phyloP scores from a whole-genome alignment of 1,284 basidiomycete genomes.

The Cryptococcus jaspeensis region DNA sequence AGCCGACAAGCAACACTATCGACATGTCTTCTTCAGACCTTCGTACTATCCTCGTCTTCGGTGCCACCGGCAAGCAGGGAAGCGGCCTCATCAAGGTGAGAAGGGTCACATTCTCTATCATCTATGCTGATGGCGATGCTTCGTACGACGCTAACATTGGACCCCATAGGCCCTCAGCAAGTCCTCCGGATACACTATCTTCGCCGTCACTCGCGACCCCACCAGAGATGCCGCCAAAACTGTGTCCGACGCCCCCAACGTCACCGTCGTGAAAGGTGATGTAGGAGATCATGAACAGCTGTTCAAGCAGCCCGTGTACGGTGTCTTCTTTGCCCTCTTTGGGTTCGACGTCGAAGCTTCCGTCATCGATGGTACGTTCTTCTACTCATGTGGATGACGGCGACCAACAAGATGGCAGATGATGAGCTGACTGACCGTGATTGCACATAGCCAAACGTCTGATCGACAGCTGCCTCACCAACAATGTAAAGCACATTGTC shows the following conservation, averaged over 20 bases:
- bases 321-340: slow-evolving; percentile 6
- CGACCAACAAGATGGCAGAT: too few relatives aligned
- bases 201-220: slow-evolving; percentile 8
- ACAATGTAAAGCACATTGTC: slow-evolving; percentile 16
- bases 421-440: too few relatives aligned
- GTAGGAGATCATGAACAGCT: slow-evolving; percentile 9
- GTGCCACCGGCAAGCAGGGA: slow-evolving; percentile 18
- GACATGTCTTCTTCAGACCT: too few relatives aligned
- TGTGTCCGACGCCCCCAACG: not conserved
- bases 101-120: not conserved
- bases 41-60: slow-evolving; percentile 16
- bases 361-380: not conserved
- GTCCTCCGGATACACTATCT: slow-evolving; percentile 6
- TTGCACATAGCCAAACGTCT: slow-evolving; percentile 1
- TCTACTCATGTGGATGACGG: too few relatives aligned
- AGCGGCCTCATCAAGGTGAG: slow-evolving; percentile 14
- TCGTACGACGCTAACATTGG: too few relatives aligned
- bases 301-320: slow-evolving; percentile 13
- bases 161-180: slow-evolving; percentile 8
- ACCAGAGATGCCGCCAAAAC: not conserved
- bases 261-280: slow-evolving; percentile 4
- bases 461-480: slow-evolving; percentile 7
- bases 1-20: too few relatives aligned
- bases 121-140: too few relatives aligned
- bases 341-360: not conserved